A percentile compares a stretch with the other conserved stretches of the same genome.
These are phyloP conservation scores for Solanum acaule DNA, from an alignment of 257 asterid genomes.

Conservation along the genomic window DNA sequence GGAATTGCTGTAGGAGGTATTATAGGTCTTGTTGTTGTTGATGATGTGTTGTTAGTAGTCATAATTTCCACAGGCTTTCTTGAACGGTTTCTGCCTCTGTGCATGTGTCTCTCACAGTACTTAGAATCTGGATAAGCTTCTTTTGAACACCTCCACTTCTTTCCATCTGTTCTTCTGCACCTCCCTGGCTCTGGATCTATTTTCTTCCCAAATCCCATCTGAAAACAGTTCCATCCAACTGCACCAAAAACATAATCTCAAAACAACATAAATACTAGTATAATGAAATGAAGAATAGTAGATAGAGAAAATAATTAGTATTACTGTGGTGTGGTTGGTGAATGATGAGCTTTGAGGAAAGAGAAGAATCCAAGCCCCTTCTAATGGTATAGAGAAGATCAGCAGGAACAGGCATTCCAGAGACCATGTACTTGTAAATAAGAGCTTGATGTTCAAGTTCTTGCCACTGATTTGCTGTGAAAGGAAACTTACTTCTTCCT, in stretches of 20 bases:
- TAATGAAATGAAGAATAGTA: background rate
- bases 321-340: constrained; percentile 48
- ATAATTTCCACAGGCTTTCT: constrained; percentile 98
- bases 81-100: constrained; percentile 99
- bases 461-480: constrained; percentile 85
- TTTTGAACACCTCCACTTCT: constrained; percentile 94
- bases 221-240: constrained; percentile 81
- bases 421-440: constrained; percentile 73
- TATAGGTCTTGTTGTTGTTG: background rate
- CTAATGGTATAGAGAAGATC: constrained; percentile 82
- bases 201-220: constrained; percentile 78
- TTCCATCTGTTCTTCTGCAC: constrained; percentile 94
- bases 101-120: constrained; percentile 99
- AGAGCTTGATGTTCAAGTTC: constrained; percentile 95
- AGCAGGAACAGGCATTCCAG: constrained; percentile 81
- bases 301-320: background rate
- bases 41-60: background rate
- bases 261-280: background rate
- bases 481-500: constrained; percentile 48
- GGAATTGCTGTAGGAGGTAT: constrained; percentile 14
- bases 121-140: constrained; percentile 94
- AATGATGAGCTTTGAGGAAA: constrained; percentile 48
- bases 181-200: constrained; percentile 97
- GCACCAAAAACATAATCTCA: background rate
- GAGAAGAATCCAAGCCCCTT: constrained; percentile 54